phyloP scores from a whole-genome alignment of 768 basidiomycete genomes.

The Termitomyces sp. region DNA sequence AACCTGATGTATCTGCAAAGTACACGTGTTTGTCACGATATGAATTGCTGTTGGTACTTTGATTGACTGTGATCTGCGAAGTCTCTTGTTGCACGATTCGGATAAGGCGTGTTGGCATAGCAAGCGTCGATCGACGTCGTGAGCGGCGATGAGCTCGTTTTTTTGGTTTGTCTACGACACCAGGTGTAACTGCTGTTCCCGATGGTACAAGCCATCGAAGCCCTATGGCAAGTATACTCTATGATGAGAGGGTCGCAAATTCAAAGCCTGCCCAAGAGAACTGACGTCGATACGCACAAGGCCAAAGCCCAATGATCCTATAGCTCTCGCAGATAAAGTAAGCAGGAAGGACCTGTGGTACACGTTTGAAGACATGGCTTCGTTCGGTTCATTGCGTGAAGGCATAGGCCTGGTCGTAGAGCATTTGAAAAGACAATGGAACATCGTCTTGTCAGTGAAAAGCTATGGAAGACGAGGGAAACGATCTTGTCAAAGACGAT shows the following conservation, averaged over 20 bases:
- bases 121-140: slow-evolving; percentile 8
- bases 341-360: slow-evolving; percentile 14
- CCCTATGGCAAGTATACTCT: slow-evolving; percentile 42
- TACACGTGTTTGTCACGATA: slow-evolving; percentile 10
- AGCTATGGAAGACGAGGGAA: background rate
- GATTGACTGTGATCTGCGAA: background rate
- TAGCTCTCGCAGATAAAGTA: slow-evolving; percentile 17
- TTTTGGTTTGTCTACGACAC: background rate
- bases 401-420: slow-evolving; percentile 5
- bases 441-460: slow-evolving; percentile 4
- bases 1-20: slow-evolving; percentile 6
- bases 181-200: background rate
- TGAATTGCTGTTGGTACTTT: background rate
- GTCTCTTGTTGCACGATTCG: background rate
- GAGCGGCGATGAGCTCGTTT: slow-evolving; percentile 2
- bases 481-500: background rate
- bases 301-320: slow-evolving; percentile 27
- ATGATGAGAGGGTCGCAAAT: slow-evolving; percentile 5
- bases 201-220: slow-evolving; percentile 33
- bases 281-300: slow-evolving; percentile 24
- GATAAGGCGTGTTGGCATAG: slow-evolving; percentile 8
- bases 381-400: background rate
- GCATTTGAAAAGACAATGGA: slow-evolving; percentile 3
- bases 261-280: background rate
- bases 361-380: background rate